Conservation (phyloP, 306 rosid genomes). For the Cercis canadensis region DNA sequence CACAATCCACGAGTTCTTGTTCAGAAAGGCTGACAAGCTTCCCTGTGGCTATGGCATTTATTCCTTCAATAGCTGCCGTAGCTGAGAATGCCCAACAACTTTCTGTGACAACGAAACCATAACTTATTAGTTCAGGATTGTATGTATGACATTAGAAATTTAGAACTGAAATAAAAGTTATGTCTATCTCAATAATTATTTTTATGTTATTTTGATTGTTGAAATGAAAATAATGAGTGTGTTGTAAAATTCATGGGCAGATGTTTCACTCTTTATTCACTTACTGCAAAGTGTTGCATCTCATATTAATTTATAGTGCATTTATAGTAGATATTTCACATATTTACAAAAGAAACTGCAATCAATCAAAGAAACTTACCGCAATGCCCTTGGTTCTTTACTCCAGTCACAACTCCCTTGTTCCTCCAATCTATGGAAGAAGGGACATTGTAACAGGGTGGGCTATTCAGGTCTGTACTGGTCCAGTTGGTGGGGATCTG, state of each 20-base stretch:
- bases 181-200: too few relatives aligned
- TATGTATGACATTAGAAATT: background rate
- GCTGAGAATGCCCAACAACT: slow-evolving; percentile 65
- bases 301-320: too few relatives aligned
- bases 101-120: slow-evolving; percentile 27
- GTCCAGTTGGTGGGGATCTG: background rate
- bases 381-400: slow-evolving; percentile 53
- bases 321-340: background rate
- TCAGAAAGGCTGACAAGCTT: slow-evolving; percentile 56
- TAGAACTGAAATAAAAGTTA: too few relatives aligned
- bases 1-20: slow-evolving; percentile 64
- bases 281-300: too few relatives aligned
- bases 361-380: too few relatives aligned
- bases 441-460: slow-evolving; percentile 46
- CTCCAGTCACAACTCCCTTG: slow-evolving; percentile 45
- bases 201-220: too few relatives aligned
- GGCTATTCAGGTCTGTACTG: too few relatives aligned
- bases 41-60: slow-evolving; percentile 50
- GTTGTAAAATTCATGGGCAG: too few relatives aligned
- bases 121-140: background rate
- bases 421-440: slow-evolving; percentile 57
- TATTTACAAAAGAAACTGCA: background rate
- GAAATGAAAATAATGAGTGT: too few relatives aligned
- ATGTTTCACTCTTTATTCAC: too few relatives aligned
- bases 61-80: slow-evolving; percentile 57